Evolutionary conservation across 495 filamentous ascomycete genomes (phyloP), one percentile per base, ranked within the genome.

Genomic region (Daldinia loculata): DNA sequence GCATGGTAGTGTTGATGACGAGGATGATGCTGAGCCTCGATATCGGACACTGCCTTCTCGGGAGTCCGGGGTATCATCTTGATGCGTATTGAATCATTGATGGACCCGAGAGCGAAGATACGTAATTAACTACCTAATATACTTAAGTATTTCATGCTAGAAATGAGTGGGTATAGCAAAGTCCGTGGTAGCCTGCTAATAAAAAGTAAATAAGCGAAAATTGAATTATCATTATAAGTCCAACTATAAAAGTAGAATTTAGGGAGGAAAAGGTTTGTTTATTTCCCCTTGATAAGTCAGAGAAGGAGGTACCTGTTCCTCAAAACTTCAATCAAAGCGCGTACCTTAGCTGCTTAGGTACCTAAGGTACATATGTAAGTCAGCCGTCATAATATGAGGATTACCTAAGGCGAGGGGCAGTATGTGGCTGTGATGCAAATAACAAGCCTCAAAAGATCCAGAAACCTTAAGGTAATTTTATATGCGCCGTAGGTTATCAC

Each of bases 1-100:
- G 34, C 15, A 14, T 58, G 15, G 50, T 29, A 41, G 22, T 38
- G 38, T 11, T 15, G 15, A 6, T 4, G 8, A 15, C 0, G 48
- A 56, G 52, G 15, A 4, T 50, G 50, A 53, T 19, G 51, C 12
- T 12, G 59, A 50, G 32, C 19, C 15, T 29, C 8, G 26, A 50
- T 12, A 34, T 32, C 7, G 5, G 17, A 2, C 15, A 12, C 19
- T 9, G 17, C 3, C 22, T 61, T 68, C 41, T 65, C 51, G 3
- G 45, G 58, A 26, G 14, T n/a, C 5, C 6, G 8, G 9, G 56
- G 9, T 19, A 30, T 17, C 70, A 73, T 73, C 24, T 53, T 41
- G 41, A 29, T 5, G n/a, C 27, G 56, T 24, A 38, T 56, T n/a
- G n/a, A n/a, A n/a, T 0, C 4, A 29, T 29, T 29, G 24, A 58